phyloP scores from a whole-genome alignment of 2,329 filamentous ascomycete genomes.

The Neonectria neomacrospora region DNA sequence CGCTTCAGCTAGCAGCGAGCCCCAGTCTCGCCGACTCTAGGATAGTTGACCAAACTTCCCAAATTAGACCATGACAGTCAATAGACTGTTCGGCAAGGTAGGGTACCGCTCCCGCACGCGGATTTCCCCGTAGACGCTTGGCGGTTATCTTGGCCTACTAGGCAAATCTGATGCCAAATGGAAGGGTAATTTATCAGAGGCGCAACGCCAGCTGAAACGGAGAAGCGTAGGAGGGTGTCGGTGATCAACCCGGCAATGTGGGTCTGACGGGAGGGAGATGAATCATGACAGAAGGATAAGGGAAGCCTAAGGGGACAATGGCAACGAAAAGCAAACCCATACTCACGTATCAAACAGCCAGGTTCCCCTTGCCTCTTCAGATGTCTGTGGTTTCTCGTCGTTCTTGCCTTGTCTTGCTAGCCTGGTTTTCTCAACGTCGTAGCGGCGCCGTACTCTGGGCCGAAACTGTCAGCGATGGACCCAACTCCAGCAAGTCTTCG shows the following conservation, averaged over 20 bases:
- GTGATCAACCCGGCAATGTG: conserved; percentile 14
- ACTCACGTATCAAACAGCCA: conserved; percentile 5
- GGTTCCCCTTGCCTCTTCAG: background rate
- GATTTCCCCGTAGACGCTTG: background rate
- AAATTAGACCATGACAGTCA: conserved; percentile 24
- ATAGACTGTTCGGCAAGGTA: conserved; percentile 15
- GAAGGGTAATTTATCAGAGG: conserved; percentile 24
- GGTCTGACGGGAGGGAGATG: background rate
- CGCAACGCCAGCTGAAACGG: conserved; percentile 20
- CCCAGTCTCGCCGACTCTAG: conserved; percentile 18
- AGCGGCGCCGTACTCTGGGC: conserved; percentile 21
- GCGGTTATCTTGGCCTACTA: conserved; percentile 19
- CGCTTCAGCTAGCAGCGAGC: background rate
- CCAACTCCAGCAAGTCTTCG: conserved; percentile 31
- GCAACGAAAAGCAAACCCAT: background rate
- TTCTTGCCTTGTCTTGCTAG: conserved; percentile 12
- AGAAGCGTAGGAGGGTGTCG: background rate
- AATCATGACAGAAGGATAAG: background rate
- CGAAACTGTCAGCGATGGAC: conserved; percentile 32
- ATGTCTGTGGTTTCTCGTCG: background rate
- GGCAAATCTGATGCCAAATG: conserved; percentile 13
- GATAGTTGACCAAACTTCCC: conserved; percentile 10
- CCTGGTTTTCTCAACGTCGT: conserved; percentile 15
- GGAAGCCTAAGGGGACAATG: background rate
- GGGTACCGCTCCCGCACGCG: background rate